Base-by-base conservation (phyloP, 2,329 filamentous ascomycete genomes). In the Sporothrix brasiliensis region DNA sequence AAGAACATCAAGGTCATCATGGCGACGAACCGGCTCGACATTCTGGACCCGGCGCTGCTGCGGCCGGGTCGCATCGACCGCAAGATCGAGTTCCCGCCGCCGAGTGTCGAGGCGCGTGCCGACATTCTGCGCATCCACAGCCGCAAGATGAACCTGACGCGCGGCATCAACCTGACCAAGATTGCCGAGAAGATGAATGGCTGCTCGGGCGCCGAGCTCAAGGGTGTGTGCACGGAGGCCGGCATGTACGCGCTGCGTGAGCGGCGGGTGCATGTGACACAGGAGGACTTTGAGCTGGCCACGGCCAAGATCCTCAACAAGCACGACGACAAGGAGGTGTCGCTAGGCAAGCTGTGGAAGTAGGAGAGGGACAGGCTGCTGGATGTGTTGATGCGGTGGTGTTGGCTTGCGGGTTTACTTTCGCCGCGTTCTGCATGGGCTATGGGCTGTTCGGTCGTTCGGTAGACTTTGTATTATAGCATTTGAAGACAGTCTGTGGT, bases 1-100 rank as follows among this genome's bases (percentile, higher is more conserved):
- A 99, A 99, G 86, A 98, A 98, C 83, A 99, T 99, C 89, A 99
- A 99, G 83, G 93, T 99, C 80, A 97, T 99, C 83, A 99, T 99
- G 94, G 95, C 95, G 69, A 99, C 95, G 65, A 99, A 99, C 82
- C 92, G 95, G 79, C 88, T 99, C 74, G 95, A 99, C 77, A 98
- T 99, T 74, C 88, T 99, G 61, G 95, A 99, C 80, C 95, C 95
- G 2, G 95, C 95, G 1, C 87, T 99, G 58, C 86, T 99, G 75
- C 91, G 95, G 76, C 95, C 95, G n/a, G 95, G 95, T 68, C 92
- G 95, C 77, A 98, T 99, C 80, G 95, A 99, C 85, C 88, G 95
- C 77, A 98, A 98, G 86, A 98, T 98, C 79, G 95, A 99, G 82
- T 99, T 99, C 83, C 95, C 95, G 13, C 95, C 95, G 70, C 95